Evolutionary conservation across 768 basidiomycete species (phyloP), one percentile per base, ranked within the genome.

Genomic region (Naganishia onofrii): DNA sequence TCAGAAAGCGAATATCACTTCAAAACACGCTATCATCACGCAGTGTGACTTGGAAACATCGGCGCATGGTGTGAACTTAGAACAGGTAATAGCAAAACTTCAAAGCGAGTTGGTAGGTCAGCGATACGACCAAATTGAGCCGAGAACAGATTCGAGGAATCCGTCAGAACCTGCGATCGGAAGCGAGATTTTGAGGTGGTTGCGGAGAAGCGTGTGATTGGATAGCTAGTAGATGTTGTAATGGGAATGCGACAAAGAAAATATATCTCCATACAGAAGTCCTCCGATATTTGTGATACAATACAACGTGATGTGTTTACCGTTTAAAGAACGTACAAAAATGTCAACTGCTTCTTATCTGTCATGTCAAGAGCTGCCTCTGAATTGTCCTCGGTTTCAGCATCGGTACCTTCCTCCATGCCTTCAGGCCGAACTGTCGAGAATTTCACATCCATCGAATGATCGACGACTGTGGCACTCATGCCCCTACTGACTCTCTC

Each of bases 401-500:
- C 42, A 17, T 46, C 36, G 10, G 44, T 42, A 15, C 36, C 57
- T 26, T 72, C 52, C 52, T 55, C 58, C 46, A 63, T 66, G 28
- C 57, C 67, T 48, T 73, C 67, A n/a, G 70, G 36, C 64, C 70
- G 42, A 66, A 26, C 60, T 21, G 60, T 63, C 23, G 60, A 28
- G 42, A 63, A 63, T 31, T 73, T 74, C 55, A 53, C 63, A 26
- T 69, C 64, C 76, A 77, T 78, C 8, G 75, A 77, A 15, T 58
- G 51, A 53, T 79, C 77, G 36, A 71, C 65, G 31, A 81, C 51
- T 70, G 72, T 77, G 48, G 75, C 78, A 2, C 77, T 78, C 71
- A 78, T 79, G 34, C 80, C 80, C 67, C 75, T 67, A 3, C 65
- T 64, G 28, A 78, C 76, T 63, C 80, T 74, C 68, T 76, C 70